These are phyloP conservation scores for Cladosporium sphaerospermum DNA, from an alignment of 2,329 filamentous ascomycete genomes.

Conservation along the genomic window DNA sequence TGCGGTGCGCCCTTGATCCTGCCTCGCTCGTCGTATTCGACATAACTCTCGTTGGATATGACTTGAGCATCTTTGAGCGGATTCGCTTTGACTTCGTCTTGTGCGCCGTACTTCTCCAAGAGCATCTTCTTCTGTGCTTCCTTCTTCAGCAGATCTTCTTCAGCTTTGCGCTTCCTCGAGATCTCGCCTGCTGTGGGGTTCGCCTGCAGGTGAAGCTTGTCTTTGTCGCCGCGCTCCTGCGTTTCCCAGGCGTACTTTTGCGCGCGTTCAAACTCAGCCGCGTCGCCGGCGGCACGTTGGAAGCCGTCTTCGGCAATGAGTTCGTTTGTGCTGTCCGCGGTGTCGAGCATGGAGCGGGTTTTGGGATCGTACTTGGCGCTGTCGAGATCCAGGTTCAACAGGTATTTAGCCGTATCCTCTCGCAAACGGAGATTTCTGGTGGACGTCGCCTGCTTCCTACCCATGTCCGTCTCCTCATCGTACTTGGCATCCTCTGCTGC, in stretches of 20 bases:
- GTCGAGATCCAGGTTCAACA: constrained; percentile 89
- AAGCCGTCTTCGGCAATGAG: constrained; percentile 92
- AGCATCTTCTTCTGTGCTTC: constrained; percentile 63
- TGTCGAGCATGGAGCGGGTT: constrained; percentile 82
- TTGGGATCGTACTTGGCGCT: constrained; percentile 98
- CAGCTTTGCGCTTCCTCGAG: constrained; percentile 69
- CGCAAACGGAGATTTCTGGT: constrained; percentile 85
- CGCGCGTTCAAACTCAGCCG: constrained; percentile 83
- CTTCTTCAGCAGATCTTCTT: constrained; percentile 65
- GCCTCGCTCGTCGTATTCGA: constrained; percentile 91
- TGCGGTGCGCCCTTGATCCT: constrained; percentile 81
- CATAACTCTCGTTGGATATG: constrained; percentile 75
- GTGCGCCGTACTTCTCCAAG: constrained; percentile 74
- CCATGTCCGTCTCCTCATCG: constrained; percentile 95
- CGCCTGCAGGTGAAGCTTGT: constrained; percentile 83
- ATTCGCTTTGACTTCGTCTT: constrained; percentile 53
- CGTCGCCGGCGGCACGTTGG: constrained; percentile 80
- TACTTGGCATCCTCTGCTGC: constrained; percentile 57
- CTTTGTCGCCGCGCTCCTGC: constrained; percentile 73
- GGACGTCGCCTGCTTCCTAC: constrained; percentile 81
- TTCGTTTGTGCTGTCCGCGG: constrained; percentile 69
- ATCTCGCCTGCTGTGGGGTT: constrained; percentile 93
- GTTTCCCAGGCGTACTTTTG: constrained; percentile 92
- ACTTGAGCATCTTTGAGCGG: constrained; percentile 59
- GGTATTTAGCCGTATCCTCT: constrained; percentile 95